phyloP scores from a whole-genome alignment of 2,329 filamentous ascomycete species.

The Phialocephala subalpina region DNA sequence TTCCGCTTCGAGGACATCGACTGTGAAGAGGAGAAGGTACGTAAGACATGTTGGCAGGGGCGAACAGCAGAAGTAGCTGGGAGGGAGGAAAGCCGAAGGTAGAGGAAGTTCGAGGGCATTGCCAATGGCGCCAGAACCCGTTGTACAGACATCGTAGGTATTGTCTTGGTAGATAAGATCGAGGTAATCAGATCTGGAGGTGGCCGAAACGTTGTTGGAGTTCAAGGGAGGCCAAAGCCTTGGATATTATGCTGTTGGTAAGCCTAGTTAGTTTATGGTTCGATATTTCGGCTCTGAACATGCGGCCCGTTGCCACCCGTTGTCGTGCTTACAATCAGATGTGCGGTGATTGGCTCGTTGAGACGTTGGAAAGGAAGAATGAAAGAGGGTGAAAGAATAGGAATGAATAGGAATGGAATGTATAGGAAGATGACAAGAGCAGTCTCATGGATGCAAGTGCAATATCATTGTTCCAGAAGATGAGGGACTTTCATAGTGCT shows the following conservation, averaged over 20 bases:
- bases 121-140: conserved; percentile 42
- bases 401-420: background rate
- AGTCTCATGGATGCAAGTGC: background rate
- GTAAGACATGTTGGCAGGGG: conserved; percentile 49
- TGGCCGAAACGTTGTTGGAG: conserved; percentile 13
- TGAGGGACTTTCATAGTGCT: background rate
- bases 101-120: conserved; percentile 40
- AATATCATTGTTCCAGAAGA: background rate
- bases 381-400: background rate
- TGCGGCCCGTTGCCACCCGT: too few relatives aligned
- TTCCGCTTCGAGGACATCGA: conserved; percentile 62
- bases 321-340: too few relatives aligned
- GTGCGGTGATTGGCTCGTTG: too few relatives aligned
- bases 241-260: conserved; percentile 20
- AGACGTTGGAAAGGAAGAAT: too few relatives aligned
- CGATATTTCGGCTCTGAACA: too few relatives aligned
- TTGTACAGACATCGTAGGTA: conserved; percentile 40
- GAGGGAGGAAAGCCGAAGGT: conserved; percentile 39
- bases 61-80: conserved; percentile 44
- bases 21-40: conserved; percentile 56
- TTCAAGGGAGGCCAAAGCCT: background rate
- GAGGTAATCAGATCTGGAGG: conserved; percentile 1
- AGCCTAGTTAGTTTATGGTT: background rate
- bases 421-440: background rate
- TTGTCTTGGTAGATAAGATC: background rate